A percentile compares a stretch with the other conserved stretches of the same genome.
phyloP scores from a whole-genome alignment of 345 rosid species.

The Eucalyptus marginata region DNA sequence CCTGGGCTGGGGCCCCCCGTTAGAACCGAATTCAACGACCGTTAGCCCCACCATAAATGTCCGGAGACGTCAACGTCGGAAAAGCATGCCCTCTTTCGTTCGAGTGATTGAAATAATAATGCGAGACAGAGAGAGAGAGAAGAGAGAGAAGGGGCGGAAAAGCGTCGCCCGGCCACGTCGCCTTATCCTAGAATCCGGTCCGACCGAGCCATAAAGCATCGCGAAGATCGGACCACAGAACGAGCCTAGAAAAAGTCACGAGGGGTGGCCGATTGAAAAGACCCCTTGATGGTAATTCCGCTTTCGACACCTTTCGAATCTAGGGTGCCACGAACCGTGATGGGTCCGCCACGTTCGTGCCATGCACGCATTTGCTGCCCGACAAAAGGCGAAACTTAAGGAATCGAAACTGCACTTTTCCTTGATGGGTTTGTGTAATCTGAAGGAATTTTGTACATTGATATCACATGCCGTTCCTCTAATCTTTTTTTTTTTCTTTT shows the following conservation, averaged over 20 bases:
- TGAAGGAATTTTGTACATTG: neutral
- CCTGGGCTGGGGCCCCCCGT: neutral
- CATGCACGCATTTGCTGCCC: neutral
- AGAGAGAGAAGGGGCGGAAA: neutral
- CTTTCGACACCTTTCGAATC: neutral
- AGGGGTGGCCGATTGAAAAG: neutral
- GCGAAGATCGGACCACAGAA: neutral
- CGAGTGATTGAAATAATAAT: fast-evolving
- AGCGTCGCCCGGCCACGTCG: neutral
- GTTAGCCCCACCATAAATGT: neutral
- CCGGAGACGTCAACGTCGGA: neutral
- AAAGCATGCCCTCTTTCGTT: neutral
- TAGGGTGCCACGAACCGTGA: neutral
- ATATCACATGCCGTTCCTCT: neutral
- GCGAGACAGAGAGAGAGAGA: neutral
- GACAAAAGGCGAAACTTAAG: neutral
- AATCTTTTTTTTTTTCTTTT: neutral
- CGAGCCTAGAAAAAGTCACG: neutral
- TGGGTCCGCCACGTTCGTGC: neutral
- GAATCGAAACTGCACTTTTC: neutral
- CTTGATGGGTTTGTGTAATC: neutral
- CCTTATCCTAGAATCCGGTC: neutral
- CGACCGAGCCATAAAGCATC: neutral
- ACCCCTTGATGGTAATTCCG: neutral
- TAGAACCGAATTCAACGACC: neutral